These are phyloP conservation scores for Opeltia flavorubescens DNA, from an alignment of 495 filamentous ascomycete species.

Conservation along the genomic window DNA sequence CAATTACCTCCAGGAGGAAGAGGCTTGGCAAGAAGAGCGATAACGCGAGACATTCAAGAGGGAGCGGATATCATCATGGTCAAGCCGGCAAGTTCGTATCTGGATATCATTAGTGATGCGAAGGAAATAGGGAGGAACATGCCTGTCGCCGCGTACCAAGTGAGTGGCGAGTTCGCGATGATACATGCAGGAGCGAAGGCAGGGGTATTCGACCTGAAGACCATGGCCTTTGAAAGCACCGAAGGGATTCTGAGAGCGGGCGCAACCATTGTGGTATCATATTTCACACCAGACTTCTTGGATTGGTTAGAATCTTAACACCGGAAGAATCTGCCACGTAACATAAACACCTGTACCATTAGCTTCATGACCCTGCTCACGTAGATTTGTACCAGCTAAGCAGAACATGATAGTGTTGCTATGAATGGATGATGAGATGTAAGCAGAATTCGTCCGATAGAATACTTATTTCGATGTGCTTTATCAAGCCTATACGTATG, in stretches of 20 bases:
- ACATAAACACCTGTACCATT: no score
- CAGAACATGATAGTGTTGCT: no score
- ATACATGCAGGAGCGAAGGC: constrained; percentile 92
- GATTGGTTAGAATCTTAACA: constrained; percentile 51
- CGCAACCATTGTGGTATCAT: constrained; percentile 80
- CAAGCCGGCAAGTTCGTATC: constrained; percentile 84
- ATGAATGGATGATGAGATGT: no score
- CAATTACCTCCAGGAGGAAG: constrained; percentile 85
- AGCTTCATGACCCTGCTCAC: no score
- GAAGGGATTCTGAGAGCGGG: constrained; percentile 88
- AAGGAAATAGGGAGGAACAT: constrained; percentile 83
- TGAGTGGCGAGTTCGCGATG: constrained; percentile 96
- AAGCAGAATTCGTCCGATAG: no score
- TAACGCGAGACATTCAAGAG: constrained; percentile 76
- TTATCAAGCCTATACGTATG: no score
- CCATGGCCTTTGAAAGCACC: constrained; percentile 88
- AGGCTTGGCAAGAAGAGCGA: constrained; percentile 86
- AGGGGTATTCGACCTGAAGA: constrained; percentile 91
- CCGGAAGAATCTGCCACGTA: no score
- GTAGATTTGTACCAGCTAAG: no score
- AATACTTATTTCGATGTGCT: no score
- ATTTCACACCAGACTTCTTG: constrained; percentile 88
- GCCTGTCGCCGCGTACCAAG: constrained; percentile 89
- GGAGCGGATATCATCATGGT: constrained; percentile 99
- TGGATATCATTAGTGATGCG: constrained; percentile 93